Base-by-base conservation (phyloP, 306 rosid species). In the cucumber (Cucumis sativus) region DNA sequence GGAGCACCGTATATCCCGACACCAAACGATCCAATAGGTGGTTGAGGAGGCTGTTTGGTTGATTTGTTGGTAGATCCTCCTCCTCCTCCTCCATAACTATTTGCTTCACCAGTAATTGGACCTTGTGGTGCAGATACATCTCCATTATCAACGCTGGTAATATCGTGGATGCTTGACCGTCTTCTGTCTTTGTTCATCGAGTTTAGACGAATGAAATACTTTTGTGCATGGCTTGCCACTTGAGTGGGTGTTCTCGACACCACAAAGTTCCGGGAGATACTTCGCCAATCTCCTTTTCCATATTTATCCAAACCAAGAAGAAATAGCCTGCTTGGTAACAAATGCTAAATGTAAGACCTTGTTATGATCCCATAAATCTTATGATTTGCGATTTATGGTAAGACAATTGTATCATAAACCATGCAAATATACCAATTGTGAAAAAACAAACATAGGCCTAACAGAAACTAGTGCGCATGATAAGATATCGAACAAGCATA, bases 281-380 rank as follows among this genome's bases (percentile, higher is more conserved):
- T 94, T 81, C 96, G 92, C 96, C 96, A 94, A 75, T 94, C 97
- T 23, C 98, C 98, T 87, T 91, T 92, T 47, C 93, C 97, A 63
- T 88, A 90, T 81, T 90, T 91, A 14, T 91, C 96, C 89, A 94
- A 84, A 43, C 98, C 98, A 77, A 92, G 90, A 78, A 92, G 97
- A 86, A 94, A 94, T 77, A 90, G 84, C 88, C 98, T 94, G 88
- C 37, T 65, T 25, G 23, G 49, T 55, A 12, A 41, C 74, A 80
- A 20, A 45, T 71, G 43, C 80, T 21, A 17, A 23, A 37, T 33
- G 23, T 30, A 77, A 71, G 14, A 16, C 77, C 58, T 70, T 70
- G 11, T 6, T 45, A 70, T 70, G 21, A 23, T 67, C 52, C 69
- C 43, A 63, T 23, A 30, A 63, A 63, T 63, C 10, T 17, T 18